These are phyloP conservation scores for Wickerhamomyces canadensis DNA, from an alignment of 805 yeast species.

Conservation along the genomic window DNA sequence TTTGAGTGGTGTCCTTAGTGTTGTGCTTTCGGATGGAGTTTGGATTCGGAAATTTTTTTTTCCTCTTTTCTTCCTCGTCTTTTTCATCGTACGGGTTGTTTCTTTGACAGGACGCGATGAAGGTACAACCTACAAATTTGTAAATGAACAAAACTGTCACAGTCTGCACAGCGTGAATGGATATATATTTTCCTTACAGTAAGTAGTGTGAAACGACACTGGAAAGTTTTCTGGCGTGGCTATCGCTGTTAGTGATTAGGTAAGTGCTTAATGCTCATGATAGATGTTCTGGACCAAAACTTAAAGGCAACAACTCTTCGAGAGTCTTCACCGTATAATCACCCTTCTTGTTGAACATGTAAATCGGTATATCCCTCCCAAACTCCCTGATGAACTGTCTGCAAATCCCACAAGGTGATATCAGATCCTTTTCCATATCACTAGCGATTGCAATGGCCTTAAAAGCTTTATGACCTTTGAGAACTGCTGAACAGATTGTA, in stretches of 20 bases:
- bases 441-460: conserved; percentile 64
- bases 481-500: conserved; percentile 53
- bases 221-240: too few relatives aligned
- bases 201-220: too few relatives aligned
- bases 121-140: too few relatives aligned
- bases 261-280: not conserved
- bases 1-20: not conserved
- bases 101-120: too few relatives aligned
- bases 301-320: conserved; percentile 66
- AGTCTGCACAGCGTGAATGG: too few relatives aligned
- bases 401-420: conserved; percentile 93
- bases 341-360: conserved; percentile 62
- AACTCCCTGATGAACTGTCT: conserved; percentile 88
- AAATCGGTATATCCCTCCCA: conserved; percentile 50
- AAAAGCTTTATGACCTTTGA: conserved; percentile 37
- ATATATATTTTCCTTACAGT: too few relatives aligned
- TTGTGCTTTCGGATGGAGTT: too few relatives aligned
- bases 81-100: too few relatives aligned
- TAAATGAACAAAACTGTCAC: too few relatives aligned
- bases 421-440: conserved; percentile 45
- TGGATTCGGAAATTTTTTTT: too few relatives aligned
- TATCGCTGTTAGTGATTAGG: too few relatives aligned
- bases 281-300: conserved; percentile 76
- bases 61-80: too few relatives aligned
- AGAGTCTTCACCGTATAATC: conserved; percentile 41